phyloP scores from a whole-genome alignment of 2,329 filamentous ascomycete species.

The Phyllosticta ampelicida region DNA sequence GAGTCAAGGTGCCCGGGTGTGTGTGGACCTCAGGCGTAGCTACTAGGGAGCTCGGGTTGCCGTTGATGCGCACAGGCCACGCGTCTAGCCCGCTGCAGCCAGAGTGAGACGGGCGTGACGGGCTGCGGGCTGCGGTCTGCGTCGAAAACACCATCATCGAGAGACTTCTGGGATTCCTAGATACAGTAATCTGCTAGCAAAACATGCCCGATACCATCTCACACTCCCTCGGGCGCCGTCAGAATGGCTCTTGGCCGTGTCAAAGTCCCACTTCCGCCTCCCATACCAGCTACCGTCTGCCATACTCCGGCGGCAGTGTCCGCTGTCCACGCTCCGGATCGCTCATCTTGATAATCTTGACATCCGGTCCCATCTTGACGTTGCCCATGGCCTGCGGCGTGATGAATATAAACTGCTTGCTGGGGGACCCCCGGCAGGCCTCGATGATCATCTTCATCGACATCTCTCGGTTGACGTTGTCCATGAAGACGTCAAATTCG shows the following conservation, averaged over 20 bases:
- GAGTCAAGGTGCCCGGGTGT: background rate
- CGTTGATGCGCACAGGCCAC: background rate
- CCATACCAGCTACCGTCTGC: background rate
- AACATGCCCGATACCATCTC: no score
- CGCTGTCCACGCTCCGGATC: slow-evolving; percentile 43
- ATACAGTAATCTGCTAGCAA: no score
- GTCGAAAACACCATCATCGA: background rate
- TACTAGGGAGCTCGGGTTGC: background rate
- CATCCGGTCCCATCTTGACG: slow-evolving; percentile 53
- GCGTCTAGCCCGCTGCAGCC: background rate
- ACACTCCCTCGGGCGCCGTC: no score
- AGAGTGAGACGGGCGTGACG: background rate
- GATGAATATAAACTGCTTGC: slow-evolving; percentile 90
- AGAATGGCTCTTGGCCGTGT: background rate
- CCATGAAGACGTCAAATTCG: slow-evolving; percentile 99
- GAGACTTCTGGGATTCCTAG: no score
- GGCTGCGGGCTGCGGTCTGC: no score
- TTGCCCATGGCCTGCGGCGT: slow-evolving; percentile 73
- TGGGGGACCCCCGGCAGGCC: slow-evolving; percentile 75
- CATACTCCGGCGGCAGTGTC: slow-evolving; percentile 21
- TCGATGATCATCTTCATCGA: slow-evolving; percentile 90
- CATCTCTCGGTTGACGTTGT: slow-evolving; percentile 85
- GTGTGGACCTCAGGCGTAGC: background rate
- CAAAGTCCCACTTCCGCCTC: no score
- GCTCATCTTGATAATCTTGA: slow-evolving; percentile 61